Evolutionary conservation across 129 eudicot genomes (phyloP), one percentile per base, ranked within the genome.

Genomic region (Ambrosia artemisiifolia): DNA sequence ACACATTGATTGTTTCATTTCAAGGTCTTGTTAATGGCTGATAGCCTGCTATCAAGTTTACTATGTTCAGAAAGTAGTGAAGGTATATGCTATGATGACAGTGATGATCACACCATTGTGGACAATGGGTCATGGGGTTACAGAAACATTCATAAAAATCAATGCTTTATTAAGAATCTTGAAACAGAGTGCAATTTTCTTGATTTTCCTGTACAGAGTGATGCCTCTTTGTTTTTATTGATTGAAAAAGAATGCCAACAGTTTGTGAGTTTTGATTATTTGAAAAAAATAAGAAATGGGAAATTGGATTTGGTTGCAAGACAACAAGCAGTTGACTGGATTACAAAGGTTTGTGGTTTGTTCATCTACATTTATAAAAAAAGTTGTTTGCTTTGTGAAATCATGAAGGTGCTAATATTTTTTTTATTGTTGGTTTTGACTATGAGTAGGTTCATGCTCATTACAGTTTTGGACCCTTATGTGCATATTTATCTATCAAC

Each of bases 281-380:
- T 78, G 78, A 51, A 74, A 35, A 85, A 86, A 68, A 76, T 90
- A 70, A 87, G 76, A 48, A 75, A 73, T 80, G 93, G 93, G 80
- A 87, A 33, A 5, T 71, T 86, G 88, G 90, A 87, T 63, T 67
- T 85, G 65, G 79, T 53, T 56, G 81, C 87, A 67, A 87, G 96
- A 69, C 72, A 73, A 47, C 83, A 90, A 51, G 93, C 87, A 59
- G 74, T 87, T 84, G 79, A 83, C 68, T 90, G 96, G 96, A 87
- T 90, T 76, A 59, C n/a, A 72, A 90, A 87, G 96, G 96, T 90
- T 54, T 28, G 88, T 82, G 63, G 61, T 40, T 50, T 38, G 59
- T 11, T 59, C 8, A 30, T 54, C 40, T 24, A 47, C 16, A 50
- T 63, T 30, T 0, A 63, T 43, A 36, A 20, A 46, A 46, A 70